Evolutionary conservation across 768 basidiomycete species (phyloP), one percentile per base, ranked within the genome.

Genomic region (Chalciporus pseudorubinellus): DNA sequence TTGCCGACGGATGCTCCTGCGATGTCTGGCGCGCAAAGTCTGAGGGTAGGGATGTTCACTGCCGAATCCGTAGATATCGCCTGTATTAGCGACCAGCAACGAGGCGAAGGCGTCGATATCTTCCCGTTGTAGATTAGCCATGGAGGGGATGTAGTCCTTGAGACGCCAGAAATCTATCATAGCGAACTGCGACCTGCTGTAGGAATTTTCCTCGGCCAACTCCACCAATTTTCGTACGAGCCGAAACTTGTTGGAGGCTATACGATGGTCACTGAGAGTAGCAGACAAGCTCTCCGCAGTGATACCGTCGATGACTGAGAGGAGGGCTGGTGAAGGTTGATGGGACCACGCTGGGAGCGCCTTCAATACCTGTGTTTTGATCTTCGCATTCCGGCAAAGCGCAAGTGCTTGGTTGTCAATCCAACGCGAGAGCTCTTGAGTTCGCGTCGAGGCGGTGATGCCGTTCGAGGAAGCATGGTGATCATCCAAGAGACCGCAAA

Each of bases 331-430:
- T 2, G 79, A 77, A 1, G 83, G 81, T 10, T 80, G 75, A 39
- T 82, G 77, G 22, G 92, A 88, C 92, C 92, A 94, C 11, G 87
- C 83, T 4, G 83, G 77, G 14, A 92, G 71, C 6, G 86, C 86
- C 28, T 75, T 74, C 33, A 74, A 55, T 21, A 86, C 69, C 44
- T 84, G 74, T 3, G 62, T 57, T 31, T 70, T 67, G 34, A 80
- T 63, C 10, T 59, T 61, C 5, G 70, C 40, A n/a, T 70, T 67
- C 44, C 68, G 67, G 16, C 73, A 71, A 33, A 88, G 69, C 3
- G 57, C 44, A 8, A 72, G 50, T 22, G 77, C 75, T 59, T 84
- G 79, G 7, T 59, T 55, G 56, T 92, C 88, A 29, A 87, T 72
- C 88, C 88, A 92, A 4, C 61, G 50, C 28, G 82, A 64, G 9